Evolutionary conservation across 2,329 filamentous ascomycete genomes (phyloP), one percentile per base, ranked within the genome.

Genomic region (Aspergillus phoenicis): DNA sequence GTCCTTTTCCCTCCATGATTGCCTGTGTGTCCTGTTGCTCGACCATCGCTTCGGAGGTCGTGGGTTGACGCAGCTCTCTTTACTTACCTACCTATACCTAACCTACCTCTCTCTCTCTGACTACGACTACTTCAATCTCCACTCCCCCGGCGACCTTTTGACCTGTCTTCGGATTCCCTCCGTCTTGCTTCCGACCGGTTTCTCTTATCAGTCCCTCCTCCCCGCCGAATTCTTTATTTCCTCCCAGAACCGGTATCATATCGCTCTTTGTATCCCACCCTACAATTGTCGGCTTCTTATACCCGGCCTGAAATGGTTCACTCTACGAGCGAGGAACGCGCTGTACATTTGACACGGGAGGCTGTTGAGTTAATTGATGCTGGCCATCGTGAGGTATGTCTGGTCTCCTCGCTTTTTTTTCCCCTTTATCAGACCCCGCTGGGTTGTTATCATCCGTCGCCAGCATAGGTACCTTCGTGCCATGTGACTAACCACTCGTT

Each of bases 301-400:
- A 60, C 64, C 66, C 66, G 62, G 65, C 67, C 68, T 73, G 76
- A 74, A 74, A 79, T 79, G 77, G 75, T 78, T 66, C 72, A 72
- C 67, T 70, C 73, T 67, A 74, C 75, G 59, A 75, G 77, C 62
- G 75, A 81, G 70, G 78, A 80, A 65, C 79, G 78, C 68, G 80
- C 80, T 68, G 74, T 75, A 63, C 70, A 75, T 62, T 71, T 82
- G 66, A 79, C 80, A 62, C 73, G 73, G 62, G 79, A 81, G 75
- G 80, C 80, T 66, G 73, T 82, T 63, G 75, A 79, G 66, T 69
- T 82, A 64, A 74, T 78, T 49, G 76, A 80, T 65, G 73, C 78
- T 60, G 79, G 80, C 59, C 75, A 80, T 68, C 75, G 76, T 63
- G 78, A 80, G 75, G 80, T 81, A 73, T 48, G 72, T 67, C 49